Base-by-base conservation (phyloP, 2,329 filamentous ascomycete species). In the Xylaria sp. region DNA sequence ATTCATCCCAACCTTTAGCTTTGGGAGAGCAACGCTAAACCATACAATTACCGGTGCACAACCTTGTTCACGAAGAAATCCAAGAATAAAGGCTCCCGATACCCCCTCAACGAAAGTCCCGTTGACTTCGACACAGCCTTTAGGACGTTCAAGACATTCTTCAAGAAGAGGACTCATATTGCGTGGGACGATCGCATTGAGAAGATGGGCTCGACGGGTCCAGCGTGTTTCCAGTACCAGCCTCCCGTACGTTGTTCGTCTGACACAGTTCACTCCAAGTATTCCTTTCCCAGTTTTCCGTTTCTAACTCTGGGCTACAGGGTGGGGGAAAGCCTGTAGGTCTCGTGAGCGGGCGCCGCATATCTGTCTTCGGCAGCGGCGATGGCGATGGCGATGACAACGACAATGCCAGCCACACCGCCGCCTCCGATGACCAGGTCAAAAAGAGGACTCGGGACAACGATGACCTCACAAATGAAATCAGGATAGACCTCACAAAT, bases 21-120 rank as follows among this genome's bases (percentile, higher is more conserved):
- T 59, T 92, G 89, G 80, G 88, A 93, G 77, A 91, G 89, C 4
- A 84, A 88, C 68, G 81, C 84, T 11, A 79, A 80, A 14, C 90
- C 90, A 0, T 82, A 81, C 67, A 84, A 86, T 0, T 94, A 93
- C 79, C 86, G 85, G 71, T 86, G 88, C 54, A 86, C 86, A 7
- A 84, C 83, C 55, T 87, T 86, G 62, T 82, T 81, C 71, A 82
- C 81, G 73, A 82, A 82, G 61, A 81, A 79, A 63, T 82, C 78
- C 6, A 77, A 79, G 6, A 79, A 80, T 66, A 74, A 71, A 76
- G 79, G 19, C 0, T 77, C 72, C 2, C 80, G 80, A 42, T 73
- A 82, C 66, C 79, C 81, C 0, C 80, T 82, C 0, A 84, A 80
- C 70, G 65, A 77, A 2, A 78, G 78, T 2, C 77, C 82, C 0